phyloP scores from a whole-genome alignment of 495 filamentous ascomycete genomes.

The Usnea hakonensis region DNA sequence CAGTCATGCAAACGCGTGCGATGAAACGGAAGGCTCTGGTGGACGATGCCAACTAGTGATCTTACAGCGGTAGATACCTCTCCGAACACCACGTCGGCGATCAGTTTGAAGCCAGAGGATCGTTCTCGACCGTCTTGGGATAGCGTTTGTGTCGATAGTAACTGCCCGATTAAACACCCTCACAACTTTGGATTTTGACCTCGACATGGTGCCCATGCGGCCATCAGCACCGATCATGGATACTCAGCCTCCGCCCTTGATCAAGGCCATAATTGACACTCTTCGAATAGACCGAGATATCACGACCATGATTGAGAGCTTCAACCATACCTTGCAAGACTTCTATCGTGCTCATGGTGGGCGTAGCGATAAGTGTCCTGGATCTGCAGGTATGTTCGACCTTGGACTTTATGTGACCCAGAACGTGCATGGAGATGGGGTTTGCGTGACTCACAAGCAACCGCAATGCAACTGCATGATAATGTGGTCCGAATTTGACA shows the following conservation, averaged over 20 bases:
- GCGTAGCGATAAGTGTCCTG: neutral
- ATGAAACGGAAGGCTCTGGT: neutral
- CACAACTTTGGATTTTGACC: neutral
- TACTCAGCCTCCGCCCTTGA: neutral
- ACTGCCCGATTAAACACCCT: neutral
- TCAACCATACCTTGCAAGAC: neutral
- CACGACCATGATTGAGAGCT: neutral
- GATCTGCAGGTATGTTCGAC: neutral
- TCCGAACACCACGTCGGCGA: neutral
- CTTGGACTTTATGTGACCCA: neutral
- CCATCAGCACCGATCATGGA: neutral
- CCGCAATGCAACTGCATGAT: neutral
- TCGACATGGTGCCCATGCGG: neutral
- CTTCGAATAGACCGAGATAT: neutral
- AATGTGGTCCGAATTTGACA: neutral
- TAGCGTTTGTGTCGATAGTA: neutral
- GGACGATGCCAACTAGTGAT: neutral
- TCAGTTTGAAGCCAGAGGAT: neutral
- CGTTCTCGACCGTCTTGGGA: neutral
- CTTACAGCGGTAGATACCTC: neutral
- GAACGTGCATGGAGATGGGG: neutral
- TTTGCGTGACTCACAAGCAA: neutral
- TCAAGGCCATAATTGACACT: neutral
- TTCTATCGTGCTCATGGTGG: neutral
- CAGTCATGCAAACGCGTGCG: neutral